A percentile compares a stretch with the other conserved stretches of the same genome.
These are phyloP conservation scores for Mycotypha africana DNA, from an alignment of 371 early-diverging fungal species.

Conservation along the genomic window DNA sequence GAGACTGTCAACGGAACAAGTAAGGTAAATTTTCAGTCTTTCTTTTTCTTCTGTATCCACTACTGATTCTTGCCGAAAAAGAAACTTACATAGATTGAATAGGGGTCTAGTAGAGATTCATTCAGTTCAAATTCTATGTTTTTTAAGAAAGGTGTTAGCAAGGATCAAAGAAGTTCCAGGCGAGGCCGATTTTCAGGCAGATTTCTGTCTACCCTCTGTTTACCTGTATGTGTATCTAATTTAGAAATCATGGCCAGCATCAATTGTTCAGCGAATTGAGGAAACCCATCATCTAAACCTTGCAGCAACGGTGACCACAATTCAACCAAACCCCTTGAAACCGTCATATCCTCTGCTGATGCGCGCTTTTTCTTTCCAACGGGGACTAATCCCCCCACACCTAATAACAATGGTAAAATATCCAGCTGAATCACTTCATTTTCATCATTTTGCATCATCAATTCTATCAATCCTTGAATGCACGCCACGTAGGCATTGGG, in stretches of 20 bases:
- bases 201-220: no score
- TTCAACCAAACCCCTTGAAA: conserved; percentile 30
- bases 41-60: no score
- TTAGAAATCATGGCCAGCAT: conserved; percentile 22
- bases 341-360: conserved; percentile 17
- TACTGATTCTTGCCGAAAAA: no score
- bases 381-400: conserved; percentile 40
- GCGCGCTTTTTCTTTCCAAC: conserved; percentile 41
- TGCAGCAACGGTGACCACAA: conserved; percentile 40
- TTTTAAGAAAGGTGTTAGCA: not conserved
- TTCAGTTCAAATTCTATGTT: conserved; percentile 17
- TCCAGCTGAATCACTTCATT: conserved; percentile 8
- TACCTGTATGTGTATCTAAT: conserved; percentile 28
- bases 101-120: conserved; percentile 18
- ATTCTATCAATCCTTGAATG: conserved; percentile 7
- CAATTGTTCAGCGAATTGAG: conserved; percentile 24
- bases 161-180: no score
- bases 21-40: no score
- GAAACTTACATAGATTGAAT: conserved; percentile 16
- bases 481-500: conserved; percentile 11
- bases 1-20: no score
- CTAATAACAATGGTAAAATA: conserved; percentile 31
- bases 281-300: conserved; percentile 21
- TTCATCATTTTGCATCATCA: no score
- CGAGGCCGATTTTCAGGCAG: no score